Evolutionary conservation across 2,329 filamentous ascomycete genomes (phyloP).

Genomic region (Chalaropsis thielavioides): DNA sequence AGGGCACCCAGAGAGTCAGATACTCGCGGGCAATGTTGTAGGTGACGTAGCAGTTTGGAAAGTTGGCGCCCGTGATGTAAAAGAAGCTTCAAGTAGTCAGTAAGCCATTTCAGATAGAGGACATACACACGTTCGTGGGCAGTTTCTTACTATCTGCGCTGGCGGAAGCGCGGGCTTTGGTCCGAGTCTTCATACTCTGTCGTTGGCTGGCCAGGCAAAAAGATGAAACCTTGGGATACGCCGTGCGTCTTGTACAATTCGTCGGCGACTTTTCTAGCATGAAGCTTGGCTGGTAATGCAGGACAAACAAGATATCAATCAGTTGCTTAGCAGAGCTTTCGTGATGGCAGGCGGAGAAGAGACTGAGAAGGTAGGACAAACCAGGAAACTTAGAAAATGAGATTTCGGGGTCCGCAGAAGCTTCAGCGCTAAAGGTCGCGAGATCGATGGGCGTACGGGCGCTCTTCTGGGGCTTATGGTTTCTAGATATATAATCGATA

Average conservation of each 20-base stretch:
- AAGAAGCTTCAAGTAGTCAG: slow-evolving; percentile 35
- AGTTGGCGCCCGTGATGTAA: slow-evolving; percentile 41
- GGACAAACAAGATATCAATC: slow-evolving; percentile 5
- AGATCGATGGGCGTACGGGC: not conserved
- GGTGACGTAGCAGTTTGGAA: slow-evolving; percentile 40
- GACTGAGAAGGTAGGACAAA: not conserved
- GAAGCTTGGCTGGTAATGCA: slow-evolving; percentile 34
- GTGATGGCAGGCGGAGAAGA: not conserved
- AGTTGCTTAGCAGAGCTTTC: not conserved
- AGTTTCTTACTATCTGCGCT: slow-evolving; percentile 41
- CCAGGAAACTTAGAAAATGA: slow-evolving; percentile 11
- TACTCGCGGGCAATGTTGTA: slow-evolving; percentile 45
- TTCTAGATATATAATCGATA: not conserved
- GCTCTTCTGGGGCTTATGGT: not conserved
- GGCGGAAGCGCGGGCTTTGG: slow-evolving; percentile 40
- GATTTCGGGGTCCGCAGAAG: not conserved
- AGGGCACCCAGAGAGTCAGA: slow-evolving; percentile 60
- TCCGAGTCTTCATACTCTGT: slow-evolving; percentile 44
- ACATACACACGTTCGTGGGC: not conserved
- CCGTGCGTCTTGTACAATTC: slow-evolving; percentile 28
- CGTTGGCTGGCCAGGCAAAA: slow-evolving; percentile 38
- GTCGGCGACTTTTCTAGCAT: slow-evolving; percentile 41
- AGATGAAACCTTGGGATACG: slow-evolving; percentile 38
- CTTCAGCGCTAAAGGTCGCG: slow-evolving; percentile 3
- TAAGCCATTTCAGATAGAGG: slow-evolving; percentile 12